Evolutionary conservation across 176 grass and related monocot species (phyloP), one percentile per base, ranked within the genome.

Genomic region (Panicum miliaceum): DNA sequence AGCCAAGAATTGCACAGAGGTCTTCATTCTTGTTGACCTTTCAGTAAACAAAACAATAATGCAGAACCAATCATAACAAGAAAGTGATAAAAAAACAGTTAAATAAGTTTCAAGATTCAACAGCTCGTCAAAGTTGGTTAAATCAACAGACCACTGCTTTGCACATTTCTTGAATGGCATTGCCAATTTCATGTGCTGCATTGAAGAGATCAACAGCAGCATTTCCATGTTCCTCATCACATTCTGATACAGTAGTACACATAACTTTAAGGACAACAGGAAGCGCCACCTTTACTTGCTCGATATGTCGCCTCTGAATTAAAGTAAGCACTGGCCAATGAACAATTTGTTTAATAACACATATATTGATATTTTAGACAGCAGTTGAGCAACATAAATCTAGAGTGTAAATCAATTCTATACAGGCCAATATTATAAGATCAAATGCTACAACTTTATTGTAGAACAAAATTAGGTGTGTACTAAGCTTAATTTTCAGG

Each of bases 201-300:
- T 71, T 80, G 77, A 93, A 98, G 65, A 98, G 75, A 90, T 82
- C 84, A 87, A 82, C 38, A 79, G 82, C 32, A 38, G 13, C 57
- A 81, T 84, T 88, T 88, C 72, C 81, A 43, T 90, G 78, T 58
- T 93, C 92, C 41, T 84, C 79, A 67, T 79, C 82, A 91, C 35
- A 64, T 36, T 84, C 87, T 51, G 60, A 77, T 60, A 90, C 58
- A 58, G 86, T 34, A 52, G 63, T 62, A 83, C 42, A n/a, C 36
- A 95, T 78, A 86, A 92, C 91, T 93, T 82, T 84, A 86, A 98
- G 89, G 79, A 98, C 79, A 93, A 81, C 68, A 38, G 96, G 96
- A 86, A 98, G 71, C 61, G 51, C 77, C 18, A 86, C 87, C 73
- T 93, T 95, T 82, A 93, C 63, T 91, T 98, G 96, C 82, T 98